Percentiles rank a stretch among this genome's conserved stretches.
Evolutionary conservation across 2,329 filamentous ascomycete species (phyloP).

Genomic region (Colletotrichum cereale): DNA sequence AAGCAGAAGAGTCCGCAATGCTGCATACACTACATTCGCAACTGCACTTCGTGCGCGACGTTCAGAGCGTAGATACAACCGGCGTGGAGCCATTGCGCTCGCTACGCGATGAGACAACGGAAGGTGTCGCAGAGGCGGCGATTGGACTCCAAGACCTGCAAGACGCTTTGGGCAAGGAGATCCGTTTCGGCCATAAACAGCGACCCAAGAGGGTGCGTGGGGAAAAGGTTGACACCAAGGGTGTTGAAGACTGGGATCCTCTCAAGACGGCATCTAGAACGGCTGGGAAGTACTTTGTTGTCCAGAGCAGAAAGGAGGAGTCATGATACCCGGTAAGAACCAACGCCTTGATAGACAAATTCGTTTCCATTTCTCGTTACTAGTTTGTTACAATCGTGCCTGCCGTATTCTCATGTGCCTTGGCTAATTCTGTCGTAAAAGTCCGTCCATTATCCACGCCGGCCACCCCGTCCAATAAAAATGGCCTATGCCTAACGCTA

Average conservation of each 20-base stretch:
- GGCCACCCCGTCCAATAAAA: conserved; percentile 11
- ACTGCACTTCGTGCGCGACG: conserved; percentile 88
- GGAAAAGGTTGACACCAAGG: conserved; percentile 53
- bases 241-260: conserved; percentile 77
- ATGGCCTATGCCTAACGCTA: conserved; percentile 24
- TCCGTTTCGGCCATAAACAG: conserved; percentile 67
- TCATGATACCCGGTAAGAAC: conserved; percentile 38
- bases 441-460: conserved; percentile 7
- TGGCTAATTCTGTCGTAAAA: conserved; percentile 21
- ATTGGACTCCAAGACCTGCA: conserved; percentile 70
- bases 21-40: conserved; percentile 82
- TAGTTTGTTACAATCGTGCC: conserved; percentile 12
- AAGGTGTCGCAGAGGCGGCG: conserved; percentile 66
- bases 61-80: conserved; percentile 82
- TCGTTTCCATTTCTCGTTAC: conserved; percentile 24
- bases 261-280: conserved; percentile 74
- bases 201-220: conserved; percentile 55
- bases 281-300: conserved; percentile 81
- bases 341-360: conserved; percentile 15
- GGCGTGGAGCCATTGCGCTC: conserved; percentile 80
- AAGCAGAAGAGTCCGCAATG: conserved; percentile 76
- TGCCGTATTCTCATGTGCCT: not conserved
- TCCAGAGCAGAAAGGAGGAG: conserved; percentile 67
- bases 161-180: conserved; percentile 70
- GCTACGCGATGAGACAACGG: conserved; percentile 82